Percentiles rank a stretch among this genome's conserved stretches.
phyloP scores from a whole-genome alignment of 768 basidiomycete species.

The Pilatotrama ljubarskyi region DNA sequence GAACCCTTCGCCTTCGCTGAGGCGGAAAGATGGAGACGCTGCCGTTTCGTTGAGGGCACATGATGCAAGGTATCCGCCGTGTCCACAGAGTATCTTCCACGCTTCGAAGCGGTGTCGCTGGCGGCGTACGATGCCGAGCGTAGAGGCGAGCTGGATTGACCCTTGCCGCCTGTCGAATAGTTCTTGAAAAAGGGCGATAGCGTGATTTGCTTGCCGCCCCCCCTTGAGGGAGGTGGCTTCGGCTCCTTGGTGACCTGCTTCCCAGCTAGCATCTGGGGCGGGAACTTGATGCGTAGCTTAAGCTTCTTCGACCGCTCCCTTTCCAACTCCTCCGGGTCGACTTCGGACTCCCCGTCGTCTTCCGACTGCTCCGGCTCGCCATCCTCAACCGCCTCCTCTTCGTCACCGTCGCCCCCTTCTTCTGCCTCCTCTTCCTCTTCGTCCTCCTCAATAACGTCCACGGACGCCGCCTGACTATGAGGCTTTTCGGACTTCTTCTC shows the following conservation, averaged over 20 bases:
- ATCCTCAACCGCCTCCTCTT: slow-evolving; percentile 1
- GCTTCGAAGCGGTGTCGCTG: slow-evolving; percentile 7
- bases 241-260: not conserved
- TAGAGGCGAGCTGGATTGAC: slow-evolving; percentile 4
- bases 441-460: not conserved
- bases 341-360: slow-evolving; percentile 33
- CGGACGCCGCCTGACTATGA: not conserved
- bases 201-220: slow-evolving; percentile 22
- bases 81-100: slow-evolving; percentile 12
- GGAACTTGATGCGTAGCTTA: slow-evolving; percentile 41
- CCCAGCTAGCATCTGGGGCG: slow-evolving; percentile 26
- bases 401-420: slow-evolving; percentile 6
- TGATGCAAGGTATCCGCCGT: slow-evolving; percentile 12
- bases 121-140: slow-evolving; percentile 15
- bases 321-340: slow-evolving; percentile 33
- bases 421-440: slow-evolving; percentile 14
- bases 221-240: slow-evolving; percentile 10
- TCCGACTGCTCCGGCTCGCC: slow-evolving; percentile 14
- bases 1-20: slow-evolving; percentile 7
- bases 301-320: slow-evolving; percentile 37
- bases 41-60: slow-evolving; percentile 10
- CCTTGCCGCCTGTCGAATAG: slow-evolving; percentile 10
- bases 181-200: slow-evolving; percentile 19
- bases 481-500: slow-evolving; percentile 20
- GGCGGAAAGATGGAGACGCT: slow-evolving; percentile 1